These are phyloP conservation scores for Cytospora piceae DNA, from an alignment of 2,329 filamentous ascomycete species.

Conservation along the genomic window DNA sequence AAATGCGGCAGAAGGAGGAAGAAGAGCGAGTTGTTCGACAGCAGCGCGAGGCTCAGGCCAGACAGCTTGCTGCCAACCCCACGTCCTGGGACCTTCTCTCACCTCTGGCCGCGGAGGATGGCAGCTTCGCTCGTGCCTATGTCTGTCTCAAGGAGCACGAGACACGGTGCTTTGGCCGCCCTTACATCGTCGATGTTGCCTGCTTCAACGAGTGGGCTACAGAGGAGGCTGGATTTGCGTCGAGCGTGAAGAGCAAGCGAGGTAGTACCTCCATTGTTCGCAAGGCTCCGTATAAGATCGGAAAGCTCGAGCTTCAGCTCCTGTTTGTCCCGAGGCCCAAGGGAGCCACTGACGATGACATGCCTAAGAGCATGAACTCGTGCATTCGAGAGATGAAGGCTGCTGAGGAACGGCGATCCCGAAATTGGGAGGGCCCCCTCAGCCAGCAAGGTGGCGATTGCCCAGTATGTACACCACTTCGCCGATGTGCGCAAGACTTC, in stretches of 20 bases:
- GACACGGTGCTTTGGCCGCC: constrained; percentile 82
- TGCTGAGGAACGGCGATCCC: constrained; percentile 77
- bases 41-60: constrained; percentile 66
- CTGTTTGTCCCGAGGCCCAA: constrained; percentile 93
- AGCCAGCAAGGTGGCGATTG: constrained; percentile 98
- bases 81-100: constrained; percentile 86
- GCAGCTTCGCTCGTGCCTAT: constrained; percentile 92
- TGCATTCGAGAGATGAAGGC: constrained; percentile 93
- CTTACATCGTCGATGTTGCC: constrained; percentile 83
- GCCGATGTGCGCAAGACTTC: neutral
- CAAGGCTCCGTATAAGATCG: constrained; percentile 93
- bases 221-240: constrained; percentile 77
- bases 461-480: constrained; percentile 68
- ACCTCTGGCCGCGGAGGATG: constrained; percentile 84
- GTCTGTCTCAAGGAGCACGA: constrained; percentile 94
- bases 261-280: constrained; percentile 71
- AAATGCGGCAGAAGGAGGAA: constrained; percentile 81
- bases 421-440: constrained; percentile 83
- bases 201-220: constrained; percentile 99
- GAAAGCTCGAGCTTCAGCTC: constrained; percentile 90
- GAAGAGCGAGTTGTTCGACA: constrained; percentile 72
- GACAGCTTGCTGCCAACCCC: constrained; percentile 64
- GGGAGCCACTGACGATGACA: constrained; percentile 85
- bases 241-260: constrained; percentile 94
- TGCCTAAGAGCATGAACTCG: constrained; percentile 99